Evolutionary conservation across 257 asterid species (phyloP).

Genomic region (Primulina huaijiensis): DNA sequence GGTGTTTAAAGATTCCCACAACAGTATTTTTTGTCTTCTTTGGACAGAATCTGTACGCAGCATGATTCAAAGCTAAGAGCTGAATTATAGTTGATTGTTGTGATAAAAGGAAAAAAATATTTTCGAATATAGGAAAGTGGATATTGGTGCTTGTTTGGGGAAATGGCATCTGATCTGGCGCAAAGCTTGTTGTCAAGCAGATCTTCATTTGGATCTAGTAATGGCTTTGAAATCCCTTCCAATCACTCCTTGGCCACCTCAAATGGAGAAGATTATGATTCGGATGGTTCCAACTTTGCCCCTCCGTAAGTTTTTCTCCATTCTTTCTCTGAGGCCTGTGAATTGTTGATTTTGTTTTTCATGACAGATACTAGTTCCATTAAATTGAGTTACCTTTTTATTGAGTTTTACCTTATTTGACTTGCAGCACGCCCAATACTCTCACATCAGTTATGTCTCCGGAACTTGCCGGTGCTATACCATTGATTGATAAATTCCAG

Average conservation of each 20-base stretch:
- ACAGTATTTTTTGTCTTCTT: constrained; percentile 20
- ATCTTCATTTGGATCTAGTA: constrained; percentile 83
- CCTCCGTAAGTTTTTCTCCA: constrained; percentile 61
- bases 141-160: constrained; percentile 26
- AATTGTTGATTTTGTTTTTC: not conserved
- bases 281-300: constrained; percentile 88
- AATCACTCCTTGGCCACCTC: constrained; percentile 61
- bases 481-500: constrained; percentile 90
- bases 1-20: constrained; percentile 11
- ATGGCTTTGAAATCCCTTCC: constrained; percentile 75
- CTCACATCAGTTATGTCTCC: constrained; percentile 82
- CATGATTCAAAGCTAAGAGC: constrained; percentile 11
- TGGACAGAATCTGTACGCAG: constrained; percentile 3
- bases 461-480: constrained; percentile 89
- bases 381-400: constrained; percentile 13
- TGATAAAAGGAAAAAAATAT: not conserved
- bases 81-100: not conserved
- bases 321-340: not conserved
- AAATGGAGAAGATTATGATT: constrained; percentile 86
- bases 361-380: constrained; percentile 5
- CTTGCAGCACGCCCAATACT: constrained; percentile 77
- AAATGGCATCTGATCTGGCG: constrained; percentile 72
- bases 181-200: constrained; percentile 77
- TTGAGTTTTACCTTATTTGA: constrained; percentile 20
- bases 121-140: constrained; percentile 11